Conservation (phyloP, 345 rosid genomes). For the Citrus hindsii region DNA sequence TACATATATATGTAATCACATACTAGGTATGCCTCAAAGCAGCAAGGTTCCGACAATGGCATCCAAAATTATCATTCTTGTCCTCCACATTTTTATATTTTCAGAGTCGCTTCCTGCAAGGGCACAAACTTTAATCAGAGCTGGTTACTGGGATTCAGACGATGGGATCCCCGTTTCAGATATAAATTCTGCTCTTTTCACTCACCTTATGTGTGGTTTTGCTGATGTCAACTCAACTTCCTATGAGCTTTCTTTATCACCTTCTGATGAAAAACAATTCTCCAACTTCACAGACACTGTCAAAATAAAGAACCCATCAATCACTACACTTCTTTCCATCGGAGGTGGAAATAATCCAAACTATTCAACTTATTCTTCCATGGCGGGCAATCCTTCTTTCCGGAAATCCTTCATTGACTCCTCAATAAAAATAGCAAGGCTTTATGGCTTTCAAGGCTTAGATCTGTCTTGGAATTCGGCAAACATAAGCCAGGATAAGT, state of each 20-base stretch:
- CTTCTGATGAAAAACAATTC: not conserved
- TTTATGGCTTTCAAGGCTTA: conserved; percentile 11
- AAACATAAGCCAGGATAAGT: not conserved
- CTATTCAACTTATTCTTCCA: not conserved
- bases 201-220: conserved; percentile 34
- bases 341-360: not conserved
- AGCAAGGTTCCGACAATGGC: not conserved
- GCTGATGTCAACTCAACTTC: conserved; percentile 21
- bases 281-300: not conserved
- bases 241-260: conserved; percentile 6
- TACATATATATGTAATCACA: too few species aligned
- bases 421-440: conserved; percentile 15
- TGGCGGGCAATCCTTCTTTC: not conserved
- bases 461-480: not conserved
- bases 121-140: not conserved
- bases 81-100: not conserved
- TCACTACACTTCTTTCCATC: conserved; percentile 22
- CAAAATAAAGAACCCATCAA: conserved; percentile 19
- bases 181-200: conserved; percentile 22
- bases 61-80: not conserved
- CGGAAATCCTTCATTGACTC: conserved; percentile 4
- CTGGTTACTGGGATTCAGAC: not conserved
- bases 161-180: not conserved
- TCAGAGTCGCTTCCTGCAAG: not conserved
- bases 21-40: too few species aligned